Conservation (phyloP, 2,329 filamentous ascomycete species). For the Pseudopithomyces maydicus region DNA sequence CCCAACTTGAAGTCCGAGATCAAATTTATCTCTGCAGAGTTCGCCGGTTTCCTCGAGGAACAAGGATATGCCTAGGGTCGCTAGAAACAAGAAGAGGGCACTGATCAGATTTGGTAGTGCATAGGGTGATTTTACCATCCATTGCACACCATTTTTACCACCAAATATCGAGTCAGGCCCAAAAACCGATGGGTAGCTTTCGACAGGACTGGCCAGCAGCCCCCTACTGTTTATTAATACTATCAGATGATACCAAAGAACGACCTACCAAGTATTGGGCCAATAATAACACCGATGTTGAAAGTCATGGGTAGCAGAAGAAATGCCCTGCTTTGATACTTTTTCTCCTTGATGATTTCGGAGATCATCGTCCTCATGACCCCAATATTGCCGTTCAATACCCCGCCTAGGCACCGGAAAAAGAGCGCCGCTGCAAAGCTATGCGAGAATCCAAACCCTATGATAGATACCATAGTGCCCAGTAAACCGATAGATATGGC, state of each 20-base stretch:
- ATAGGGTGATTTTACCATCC: constrained; percentile 71
- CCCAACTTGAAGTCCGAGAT: constrained; percentile 48
- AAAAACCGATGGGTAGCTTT: constrained; percentile 66
- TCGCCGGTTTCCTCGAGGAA: constrained; percentile 67
- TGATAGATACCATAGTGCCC: constrained; percentile 68
- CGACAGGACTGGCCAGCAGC: constrained; percentile 68
- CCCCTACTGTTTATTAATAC: constrained; percentile 62
- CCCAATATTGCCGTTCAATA: constrained; percentile 74
- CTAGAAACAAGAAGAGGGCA: constrained; percentile 62
- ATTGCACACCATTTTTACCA: constrained; percentile 62
- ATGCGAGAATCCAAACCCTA: constrained; percentile 72
- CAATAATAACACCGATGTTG: constrained; percentile 61
- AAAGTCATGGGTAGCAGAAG: constrained; percentile 70
- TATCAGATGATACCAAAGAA: background rate
- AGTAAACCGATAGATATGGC: constrained; percentile 77
- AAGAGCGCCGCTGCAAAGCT: constrained; percentile 66
- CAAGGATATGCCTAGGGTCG: constrained; percentile 62
- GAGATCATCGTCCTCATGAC: constrained; percentile 77
- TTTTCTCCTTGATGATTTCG: constrained; percentile 74
- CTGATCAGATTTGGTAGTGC: constrained; percentile 72
- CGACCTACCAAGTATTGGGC: constrained; percentile 42
- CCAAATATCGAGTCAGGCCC: constrained; percentile 63
- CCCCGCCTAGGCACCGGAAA: constrained; percentile 70
- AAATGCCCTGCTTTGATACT: constrained; percentile 62
- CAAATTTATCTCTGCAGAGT: constrained; percentile 45